A percentile compares a stretch with the other conserved stretches of the same genome.
Conservation (phyloP, 2,329 filamentous ascomycete species). For the Aureobasidium zeae region DNA sequence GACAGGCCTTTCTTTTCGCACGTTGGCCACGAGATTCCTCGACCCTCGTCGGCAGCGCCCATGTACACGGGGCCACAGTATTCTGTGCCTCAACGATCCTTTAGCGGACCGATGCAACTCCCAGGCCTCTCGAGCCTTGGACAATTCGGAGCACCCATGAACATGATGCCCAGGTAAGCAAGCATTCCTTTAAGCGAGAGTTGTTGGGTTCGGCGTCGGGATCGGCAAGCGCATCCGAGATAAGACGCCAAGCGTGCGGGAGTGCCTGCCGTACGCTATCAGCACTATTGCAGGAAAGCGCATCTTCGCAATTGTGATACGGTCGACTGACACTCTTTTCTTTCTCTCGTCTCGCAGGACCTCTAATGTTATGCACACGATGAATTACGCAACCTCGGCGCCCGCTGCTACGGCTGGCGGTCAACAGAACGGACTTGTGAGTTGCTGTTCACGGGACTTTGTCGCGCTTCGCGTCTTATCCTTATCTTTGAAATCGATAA, state of each 20-base stretch:
- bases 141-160: constrained; percentile 27
- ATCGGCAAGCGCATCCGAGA: constrained; percentile 9
- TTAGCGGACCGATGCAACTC: constrained; percentile 36
- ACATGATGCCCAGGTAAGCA: constrained; percentile 16
- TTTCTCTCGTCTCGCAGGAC: constrained; percentile 26
- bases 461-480: constrained; percentile 19
- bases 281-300: constrained; percentile 1
- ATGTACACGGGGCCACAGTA: constrained; percentile 29
- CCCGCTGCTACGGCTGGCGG: constrained; percentile 57
- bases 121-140: constrained; percentile 53
- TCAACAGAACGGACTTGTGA: constrained; percentile 51
- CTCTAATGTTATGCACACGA: constrained; percentile 42
- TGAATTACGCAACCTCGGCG: constrained; percentile 55
- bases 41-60: constrained; percentile 45
- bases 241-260: constrained; percentile 4
- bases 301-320: constrained; percentile 13
- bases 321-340: constrained; percentile 3
- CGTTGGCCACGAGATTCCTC: constrained; percentile 42
- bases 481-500: constrained; percentile 21
- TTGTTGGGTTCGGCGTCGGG: constrained; percentile 6
- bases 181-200: neutral
- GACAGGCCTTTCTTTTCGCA: constrained; percentile 40
- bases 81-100: constrained; percentile 30
- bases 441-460: constrained; percentile 25
- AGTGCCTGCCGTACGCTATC: constrained; percentile 7